Evolutionary conservation across 2,329 filamentous ascomycete genomes (phyloP), one percentile per base, ranked within the genome.

Genomic region (Curvularia sp.): DNA sequence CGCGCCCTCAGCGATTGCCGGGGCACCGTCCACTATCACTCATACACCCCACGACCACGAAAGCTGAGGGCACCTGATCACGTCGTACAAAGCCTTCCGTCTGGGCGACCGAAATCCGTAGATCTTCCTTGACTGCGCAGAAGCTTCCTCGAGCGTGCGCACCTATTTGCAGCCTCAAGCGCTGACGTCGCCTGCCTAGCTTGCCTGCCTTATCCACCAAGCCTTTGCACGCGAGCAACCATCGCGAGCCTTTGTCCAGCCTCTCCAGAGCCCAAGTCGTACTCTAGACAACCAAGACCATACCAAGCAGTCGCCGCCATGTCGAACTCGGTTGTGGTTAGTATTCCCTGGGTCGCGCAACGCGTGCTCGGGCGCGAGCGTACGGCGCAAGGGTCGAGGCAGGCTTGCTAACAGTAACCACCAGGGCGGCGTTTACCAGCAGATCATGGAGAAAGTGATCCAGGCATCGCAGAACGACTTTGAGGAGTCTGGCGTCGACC

Each of bases 401-500:
- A 63, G 55, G 49, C 56, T 55, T 63, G 70, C 75, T 76, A 62
- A 76, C 72, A 63, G 68, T 68, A 58, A 69, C 64, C 28, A 57
- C 60, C 51, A 77, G 82, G 95, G 95, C 72, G 81, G 82, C 67
- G 89, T 98, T 73, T 99, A 97, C 79, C 84, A 88, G 78, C 92
- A 95, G 81, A 93, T 99, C 76, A 92, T 98, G 79, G 89, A 94
- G 70, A 90, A 91, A 71, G 81, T 83, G 60, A 76, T 82, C 59
- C 66, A 71, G 49, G 75, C 76, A 67, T 97, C 94, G 73, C 87
- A 91, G 74, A 91, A 94, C 74, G 95, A 98, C 80, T 98, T 99
- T 77, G 95, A 99, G 78, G 95, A 99, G 81, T 92, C 90, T 69
- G 95, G 95, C 71, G 90, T 98, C 65, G 92, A 96, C 71, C 90